These are phyloP conservation scores for Solidago caesia DNA, from an alignment of 129 eudicot species.

Conservation along the genomic window DNA sequence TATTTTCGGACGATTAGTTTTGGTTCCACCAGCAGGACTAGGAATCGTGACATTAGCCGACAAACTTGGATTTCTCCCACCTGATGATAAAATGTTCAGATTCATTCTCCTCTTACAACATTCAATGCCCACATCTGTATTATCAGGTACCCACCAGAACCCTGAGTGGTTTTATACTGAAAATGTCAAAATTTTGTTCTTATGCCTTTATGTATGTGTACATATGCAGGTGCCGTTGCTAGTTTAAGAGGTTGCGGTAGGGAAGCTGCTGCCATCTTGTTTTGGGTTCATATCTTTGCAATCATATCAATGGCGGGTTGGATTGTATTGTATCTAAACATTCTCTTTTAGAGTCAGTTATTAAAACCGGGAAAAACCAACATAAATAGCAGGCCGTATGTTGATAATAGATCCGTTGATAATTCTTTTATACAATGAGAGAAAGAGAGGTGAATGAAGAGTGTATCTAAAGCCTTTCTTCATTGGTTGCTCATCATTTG, in stretches of 20 bases:
- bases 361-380: not conserved
- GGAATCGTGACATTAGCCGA: slow-evolving; percentile 88
- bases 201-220: not conserved
- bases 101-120: slow-evolving; percentile 94
- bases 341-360: slow-evolving; percentile 49
- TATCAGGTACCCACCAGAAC: slow-evolving; percentile 59
- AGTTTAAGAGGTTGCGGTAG: slow-evolving; percentile 92
- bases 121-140: slow-evolving; percentile 97
- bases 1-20: slow-evolving; percentile 65
- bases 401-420: slow-evolving; percentile 6
- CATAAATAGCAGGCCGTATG: slow-evolving; percentile 2
- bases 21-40: slow-evolving; percentile 88
- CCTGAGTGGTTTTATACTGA: not conserved
- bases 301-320: slow-evolving; percentile 91
- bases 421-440: not conserved
- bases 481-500: not conserved
- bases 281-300: slow-evolving; percentile 98
- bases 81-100: slow-evolving; percentile 89
- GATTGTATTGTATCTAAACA: slow-evolving; percentile 76
- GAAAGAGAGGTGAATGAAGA: not conserved
- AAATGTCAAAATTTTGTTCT: slow-evolving; percentile 7
- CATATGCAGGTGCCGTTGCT: slow-evolving; percentile 83
- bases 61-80: slow-evolving; percentile 80
- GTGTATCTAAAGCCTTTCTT: not conserved
- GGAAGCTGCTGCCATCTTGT: slow-evolving; percentile 87